Evolutionary conservation across 2,329 filamentous ascomycete species (phyloP).

Genomic region (Neospermospora avenae): DNA sequence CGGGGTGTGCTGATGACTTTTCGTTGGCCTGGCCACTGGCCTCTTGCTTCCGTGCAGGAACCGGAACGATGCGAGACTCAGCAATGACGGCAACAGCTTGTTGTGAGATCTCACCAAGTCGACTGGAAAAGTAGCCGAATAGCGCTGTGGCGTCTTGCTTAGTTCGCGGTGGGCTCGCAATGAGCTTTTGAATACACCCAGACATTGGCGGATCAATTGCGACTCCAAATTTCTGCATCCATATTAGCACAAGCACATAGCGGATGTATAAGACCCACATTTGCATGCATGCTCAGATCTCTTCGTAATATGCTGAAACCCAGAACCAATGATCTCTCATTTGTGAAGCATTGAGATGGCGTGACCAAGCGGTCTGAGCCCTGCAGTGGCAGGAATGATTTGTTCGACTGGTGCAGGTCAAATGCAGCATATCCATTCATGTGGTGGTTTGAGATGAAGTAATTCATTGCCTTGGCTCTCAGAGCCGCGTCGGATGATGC

Average conservation of each 20-base stretch:
- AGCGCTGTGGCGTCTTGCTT: constrained; percentile 63
- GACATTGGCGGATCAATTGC: constrained; percentile 74
- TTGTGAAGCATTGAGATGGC: constrained; percentile 78
- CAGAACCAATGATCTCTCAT: constrained; percentile 71
- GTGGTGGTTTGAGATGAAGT: constrained; percentile 79
- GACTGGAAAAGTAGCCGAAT: constrained; percentile 80
- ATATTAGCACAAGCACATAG: background rate
- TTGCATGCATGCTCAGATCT: constrained; percentile 76
- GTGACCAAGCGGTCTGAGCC: constrained; percentile 61
- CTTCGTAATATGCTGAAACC: constrained; percentile 75
- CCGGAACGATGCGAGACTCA: constrained; percentile 68
- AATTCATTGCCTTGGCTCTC: constrained; percentile 69
- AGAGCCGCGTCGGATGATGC: constrained; percentile 54
- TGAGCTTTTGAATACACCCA: constrained; percentile 70
- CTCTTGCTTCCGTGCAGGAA: constrained; percentile 40
- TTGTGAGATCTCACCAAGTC: constrained; percentile 69
- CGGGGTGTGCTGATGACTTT: constrained; percentile 39
- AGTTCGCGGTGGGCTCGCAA: constrained; percentile 68
- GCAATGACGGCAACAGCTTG: constrained; percentile 58
- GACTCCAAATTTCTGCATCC: constrained; percentile 70
- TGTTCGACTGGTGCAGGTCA: constrained; percentile 52
- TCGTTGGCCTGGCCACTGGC: constrained; percentile 31
- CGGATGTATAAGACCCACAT: constrained; percentile 36
- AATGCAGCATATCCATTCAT: constrained; percentile 70
- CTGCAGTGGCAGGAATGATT: constrained; percentile 70